These are phyloP conservation scores for Entophlyctis luteolus DNA, from an alignment of 192 early-diverging fungal species.

Conservation along the genomic window DNA sequence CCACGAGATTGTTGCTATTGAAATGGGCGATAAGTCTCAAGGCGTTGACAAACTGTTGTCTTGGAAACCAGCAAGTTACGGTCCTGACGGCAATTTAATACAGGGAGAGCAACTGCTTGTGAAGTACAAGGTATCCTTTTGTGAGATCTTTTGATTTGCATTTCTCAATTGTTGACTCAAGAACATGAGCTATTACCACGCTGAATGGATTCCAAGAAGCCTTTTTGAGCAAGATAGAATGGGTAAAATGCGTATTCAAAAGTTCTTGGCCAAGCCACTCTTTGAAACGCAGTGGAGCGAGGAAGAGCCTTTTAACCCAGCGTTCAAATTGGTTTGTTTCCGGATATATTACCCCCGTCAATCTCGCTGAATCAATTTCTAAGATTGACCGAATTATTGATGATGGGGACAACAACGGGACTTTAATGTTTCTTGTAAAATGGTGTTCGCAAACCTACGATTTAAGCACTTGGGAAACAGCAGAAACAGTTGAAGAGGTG, in stretches of 20 bases:
- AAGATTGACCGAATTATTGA: conserved; percentile 84
- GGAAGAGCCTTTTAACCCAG: conserved; percentile 61
- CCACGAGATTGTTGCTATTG: conserved; percentile 39
- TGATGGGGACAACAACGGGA: conserved; percentile 67
- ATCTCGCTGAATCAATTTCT: no score
- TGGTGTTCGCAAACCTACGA: conserved; percentile 74
- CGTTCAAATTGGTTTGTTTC: no score
- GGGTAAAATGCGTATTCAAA: conserved; percentile 68
- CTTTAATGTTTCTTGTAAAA: conserved; percentile 71
- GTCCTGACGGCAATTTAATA: conserved; percentile 2
- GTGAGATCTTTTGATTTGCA: no score
- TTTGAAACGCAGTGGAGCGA: conserved; percentile 55
- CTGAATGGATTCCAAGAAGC: conserved; percentile 64
- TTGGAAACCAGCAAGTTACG: conserved; percentile 32
- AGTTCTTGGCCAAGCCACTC: conserved; percentile 65
- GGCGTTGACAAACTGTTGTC: conserved; percentile 47
- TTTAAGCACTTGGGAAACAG: conserved; percentile 67
- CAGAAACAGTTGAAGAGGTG: conserved; percentile 51
- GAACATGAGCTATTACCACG: conserved; percentile 70
- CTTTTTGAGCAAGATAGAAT: conserved; percentile 51
- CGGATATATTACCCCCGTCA: no score
- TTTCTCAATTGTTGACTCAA: no score
- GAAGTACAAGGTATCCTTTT: conserved; percentile 75
- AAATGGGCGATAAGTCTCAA: conserved; percentile 40
- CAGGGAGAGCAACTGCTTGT: conserved; percentile 59